These are phyloP conservation scores for Aphanocladium album DNA, from an alignment of 2,329 filamentous ascomycete species.

Conservation along the genomic window DNA sequence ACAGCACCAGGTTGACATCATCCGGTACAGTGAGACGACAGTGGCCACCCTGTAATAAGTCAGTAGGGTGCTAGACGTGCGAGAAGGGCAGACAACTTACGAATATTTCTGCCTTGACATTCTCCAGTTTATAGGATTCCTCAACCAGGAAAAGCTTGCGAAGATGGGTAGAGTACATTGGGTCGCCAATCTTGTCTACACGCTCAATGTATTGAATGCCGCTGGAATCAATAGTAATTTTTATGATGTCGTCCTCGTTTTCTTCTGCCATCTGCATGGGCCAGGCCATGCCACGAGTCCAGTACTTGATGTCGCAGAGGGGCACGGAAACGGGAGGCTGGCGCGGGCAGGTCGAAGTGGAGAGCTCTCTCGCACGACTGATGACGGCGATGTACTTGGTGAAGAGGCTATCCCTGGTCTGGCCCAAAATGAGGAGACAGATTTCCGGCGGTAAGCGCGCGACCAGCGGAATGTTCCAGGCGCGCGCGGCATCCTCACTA, in stretches of 20 bases:
- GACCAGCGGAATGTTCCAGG: neutral
- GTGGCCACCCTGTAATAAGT: neutral
- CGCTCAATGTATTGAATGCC: constrained; percentile 8
- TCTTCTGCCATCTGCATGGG: neutral
- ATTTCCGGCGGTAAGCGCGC: neutral
- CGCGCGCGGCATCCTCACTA: neutral
- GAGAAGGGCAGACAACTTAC: neutral
- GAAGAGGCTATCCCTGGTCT: neutral
- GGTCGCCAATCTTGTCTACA: neutral
- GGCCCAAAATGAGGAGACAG: neutral
- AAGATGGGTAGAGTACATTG: neutral
- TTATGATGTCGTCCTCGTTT: neutral
- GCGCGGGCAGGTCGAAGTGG: neutral
- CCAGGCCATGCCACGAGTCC: constrained; percentile 3
- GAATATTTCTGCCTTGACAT: neutral
- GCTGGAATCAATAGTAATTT: constrained; percentile 3
- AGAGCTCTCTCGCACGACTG: neutral
- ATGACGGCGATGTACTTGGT: constrained; percentile 8
- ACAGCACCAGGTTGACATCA: neutral
- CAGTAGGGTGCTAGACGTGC: neutral
- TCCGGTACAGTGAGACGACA: constrained; percentile 2
- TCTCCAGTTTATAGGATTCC: neutral
- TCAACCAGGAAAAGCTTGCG: constrained; percentile 3
- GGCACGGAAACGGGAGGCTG: neutral
- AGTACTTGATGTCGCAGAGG: constrained; percentile 3